Conservation (phyloP, 805 yeast species). For the Myxozyma nipponensis region DNA sequence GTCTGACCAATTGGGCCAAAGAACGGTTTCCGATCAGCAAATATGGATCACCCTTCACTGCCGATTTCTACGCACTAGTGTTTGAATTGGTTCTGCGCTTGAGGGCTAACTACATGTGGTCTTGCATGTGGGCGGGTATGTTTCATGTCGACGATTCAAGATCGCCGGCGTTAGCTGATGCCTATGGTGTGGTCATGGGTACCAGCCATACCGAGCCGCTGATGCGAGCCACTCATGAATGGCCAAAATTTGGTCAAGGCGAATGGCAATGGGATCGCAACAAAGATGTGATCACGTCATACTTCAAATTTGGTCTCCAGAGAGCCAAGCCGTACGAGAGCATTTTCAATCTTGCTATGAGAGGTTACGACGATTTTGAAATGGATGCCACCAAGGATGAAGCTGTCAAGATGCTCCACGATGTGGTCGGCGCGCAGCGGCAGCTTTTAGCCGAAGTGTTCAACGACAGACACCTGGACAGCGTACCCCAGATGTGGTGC, state of each 20-base stretch:
- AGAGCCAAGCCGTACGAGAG: conserved; percentile 20
- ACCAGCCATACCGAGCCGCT: too few species aligned
- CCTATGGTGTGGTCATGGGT: too few species aligned
- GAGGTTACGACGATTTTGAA: conserved; percentile 24
- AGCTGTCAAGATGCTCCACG: conserved; percentile 10
- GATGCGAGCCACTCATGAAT: conserved; percentile 22
- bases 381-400: conserved; percentile 19
- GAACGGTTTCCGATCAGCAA: too few species aligned
- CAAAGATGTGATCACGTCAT: conserved; percentile 10
- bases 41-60: too few species aligned
- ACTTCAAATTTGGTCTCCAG: conserved; percentile 16
- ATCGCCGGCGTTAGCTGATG: too few species aligned
- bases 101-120: too few species aligned
- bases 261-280: conserved; percentile 22
- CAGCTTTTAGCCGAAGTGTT: background rate
- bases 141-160: too few species aligned
- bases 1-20: too few species aligned
- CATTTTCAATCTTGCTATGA: conserved; percentile 7
- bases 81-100: too few species aligned
- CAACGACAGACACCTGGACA: conserved; percentile 8
- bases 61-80: too few species aligned
- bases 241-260: conserved; percentile 23
- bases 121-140: too few species aligned
- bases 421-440: background rate
- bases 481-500: conserved; percentile 28